phyloP scores from a whole-genome alignment of 208 protist species.

The Trichomonas vaginalis region DNA sequence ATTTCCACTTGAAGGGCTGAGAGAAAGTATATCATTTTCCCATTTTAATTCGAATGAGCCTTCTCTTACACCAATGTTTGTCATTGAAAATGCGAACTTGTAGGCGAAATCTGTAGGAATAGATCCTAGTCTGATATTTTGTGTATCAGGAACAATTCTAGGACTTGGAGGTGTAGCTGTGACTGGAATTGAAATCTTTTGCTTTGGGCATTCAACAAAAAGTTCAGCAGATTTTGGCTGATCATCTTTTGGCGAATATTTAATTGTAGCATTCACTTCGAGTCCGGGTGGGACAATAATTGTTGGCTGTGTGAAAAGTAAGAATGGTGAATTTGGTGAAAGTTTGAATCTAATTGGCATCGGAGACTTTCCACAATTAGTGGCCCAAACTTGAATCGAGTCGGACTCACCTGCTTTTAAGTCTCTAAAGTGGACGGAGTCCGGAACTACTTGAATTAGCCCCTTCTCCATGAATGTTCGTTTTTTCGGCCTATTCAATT shows the following conservation, averaged over 20 bases:
- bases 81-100: not conserved
- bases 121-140: not conserved
- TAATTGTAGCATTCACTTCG: not conserved
- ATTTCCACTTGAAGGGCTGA: not conserved
- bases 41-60: not conserved
- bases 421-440: not conserved
- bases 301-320: not conserved
- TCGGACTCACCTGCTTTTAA: not conserved
- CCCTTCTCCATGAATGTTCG: not conserved
- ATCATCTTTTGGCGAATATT: not conserved
- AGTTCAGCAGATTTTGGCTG: not conserved
- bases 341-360: not conserved
- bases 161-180: not conserved
- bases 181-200: not conserved
- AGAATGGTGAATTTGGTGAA: not conserved
- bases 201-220: not conserved
- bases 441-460: not conserved
- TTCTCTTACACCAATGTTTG: not conserved
- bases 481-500: too few relatives aligned
- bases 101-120: not conserved
- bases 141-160: not conserved
- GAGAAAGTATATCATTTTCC: not conserved
- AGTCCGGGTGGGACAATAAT: not conserved
- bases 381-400: not conserved
- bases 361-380: not conserved